A percentile compares a stretch with the other conserved stretches of the same genome.
phyloP scores from a whole-genome alignment of 352 stramenopile genomes.

The Globisporangium megalacanthum region DNA sequence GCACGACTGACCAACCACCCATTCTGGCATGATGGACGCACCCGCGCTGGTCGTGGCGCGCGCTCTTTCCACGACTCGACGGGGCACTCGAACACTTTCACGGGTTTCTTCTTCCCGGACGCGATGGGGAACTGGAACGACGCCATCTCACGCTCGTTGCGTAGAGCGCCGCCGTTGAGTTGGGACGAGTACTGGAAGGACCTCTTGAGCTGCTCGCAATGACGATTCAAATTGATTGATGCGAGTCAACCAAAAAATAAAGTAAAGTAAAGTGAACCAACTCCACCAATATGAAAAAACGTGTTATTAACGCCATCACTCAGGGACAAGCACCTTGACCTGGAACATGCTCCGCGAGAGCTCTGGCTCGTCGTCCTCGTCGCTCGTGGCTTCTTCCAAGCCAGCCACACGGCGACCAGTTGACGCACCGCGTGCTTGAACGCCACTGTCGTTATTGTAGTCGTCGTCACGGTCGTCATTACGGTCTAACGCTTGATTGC shows the following conservation, averaged over 20 bases:
- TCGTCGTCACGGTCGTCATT: neutral
- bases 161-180: too few species aligned
- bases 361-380: slow-evolving; percentile 16
- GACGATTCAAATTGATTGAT: neutral
- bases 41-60: slow-evolving; percentile 21
- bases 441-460: neutral
- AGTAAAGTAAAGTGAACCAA: slow-evolving; percentile 8
- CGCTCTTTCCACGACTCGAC: slow-evolving; percentile 66
- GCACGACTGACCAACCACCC: too few species aligned
- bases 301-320: slow-evolving; percentile 7
- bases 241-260: slow-evolving; percentile 1
- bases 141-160: slow-evolving; percentile 15
- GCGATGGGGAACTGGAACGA: slow-evolving; percentile 70
- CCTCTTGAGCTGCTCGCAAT: neutral
- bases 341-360: slow-evolving; percentile 45
- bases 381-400: slow-evolving; percentile 18
- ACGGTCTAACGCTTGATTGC: too few species aligned
- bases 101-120: slow-evolving; percentile 67
- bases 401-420: neutral
- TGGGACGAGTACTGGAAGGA: neutral
- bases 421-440: neutral
- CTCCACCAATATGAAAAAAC: neutral
- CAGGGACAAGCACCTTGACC: slow-evolving; percentile 49
- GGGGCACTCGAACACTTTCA: slow-evolving; percentile 76
- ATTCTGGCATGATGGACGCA: slow-evolving; percentile 11